These are phyloP conservation scores for Phytophthora sp. DNA, from an alignment of 352 stramenopile genomes.

Conservation along the genomic window DNA sequence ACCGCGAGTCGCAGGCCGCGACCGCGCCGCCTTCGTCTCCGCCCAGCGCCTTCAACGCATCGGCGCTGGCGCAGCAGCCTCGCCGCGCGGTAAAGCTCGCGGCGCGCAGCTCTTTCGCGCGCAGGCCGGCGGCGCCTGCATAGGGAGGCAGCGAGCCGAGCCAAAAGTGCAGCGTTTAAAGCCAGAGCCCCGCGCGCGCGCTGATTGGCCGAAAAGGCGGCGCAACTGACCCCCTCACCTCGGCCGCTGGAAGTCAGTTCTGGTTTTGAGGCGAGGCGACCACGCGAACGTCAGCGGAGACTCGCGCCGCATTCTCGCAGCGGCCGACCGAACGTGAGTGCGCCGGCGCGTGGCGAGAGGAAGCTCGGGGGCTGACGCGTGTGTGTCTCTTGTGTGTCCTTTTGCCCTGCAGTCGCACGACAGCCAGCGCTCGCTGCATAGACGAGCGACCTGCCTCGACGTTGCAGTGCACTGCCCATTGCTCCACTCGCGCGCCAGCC, in stretches of 20 bases:
- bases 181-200: no score
- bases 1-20: conserved; percentile 3
- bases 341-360: no score
- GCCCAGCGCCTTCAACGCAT: no score
- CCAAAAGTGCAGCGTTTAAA: background rate
- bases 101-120: background rate
- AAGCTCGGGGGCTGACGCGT: background rate
- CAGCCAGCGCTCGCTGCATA: conserved; percentile 18
- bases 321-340: conserved; percentile 29
- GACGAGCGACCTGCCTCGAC: conserved; percentile 14
- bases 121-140: no score
- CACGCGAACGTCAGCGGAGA: conserved; percentile 1
- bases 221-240: conserved; percentile 14
- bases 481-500: background rate
- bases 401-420: no score
- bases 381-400: background rate
- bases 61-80: no score
- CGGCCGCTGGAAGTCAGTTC: conserved; percentile 54
- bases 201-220: conserved; percentile 10
- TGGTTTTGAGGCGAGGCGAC: conserved; percentile 54
- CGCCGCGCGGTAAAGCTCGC: background rate
- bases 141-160: background rate
- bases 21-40: background rate
- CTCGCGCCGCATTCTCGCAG: conserved; percentile 3
- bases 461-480: conserved; percentile 15